Conservation (phyloP, 2,329 filamentous ascomycete species). For the Clonostachys sp. region DNA sequence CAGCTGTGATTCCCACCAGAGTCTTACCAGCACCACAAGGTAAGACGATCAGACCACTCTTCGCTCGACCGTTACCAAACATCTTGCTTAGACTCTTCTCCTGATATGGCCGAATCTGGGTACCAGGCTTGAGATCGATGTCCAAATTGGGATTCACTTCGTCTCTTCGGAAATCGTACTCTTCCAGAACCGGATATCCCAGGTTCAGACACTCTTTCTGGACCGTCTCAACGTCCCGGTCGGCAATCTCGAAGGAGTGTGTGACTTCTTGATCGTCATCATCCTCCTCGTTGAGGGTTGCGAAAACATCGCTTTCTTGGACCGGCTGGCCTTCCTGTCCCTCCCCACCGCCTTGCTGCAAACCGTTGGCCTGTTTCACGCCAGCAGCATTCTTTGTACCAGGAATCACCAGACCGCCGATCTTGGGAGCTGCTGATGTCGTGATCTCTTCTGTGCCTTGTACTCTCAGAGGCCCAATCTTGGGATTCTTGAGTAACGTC, state of each 20-base stretch:
- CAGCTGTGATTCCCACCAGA: slow-evolving; percentile 94
- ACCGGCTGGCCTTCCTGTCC: slow-evolving; percentile 42
- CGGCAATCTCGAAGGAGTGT: slow-evolving; percentile 87
- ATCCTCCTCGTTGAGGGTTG: slow-evolving; percentile 74
- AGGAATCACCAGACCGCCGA: slow-evolving; percentile 84
- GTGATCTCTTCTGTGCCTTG: slow-evolving; percentile 70
- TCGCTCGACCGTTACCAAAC: slow-evolving; percentile 97
- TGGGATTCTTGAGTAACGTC: slow-evolving; percentile 75
- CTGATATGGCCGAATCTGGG: slow-evolving; percentile 90
- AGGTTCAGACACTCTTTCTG: slow-evolving; percentile 87
- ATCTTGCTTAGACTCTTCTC: slow-evolving; percentile 98
- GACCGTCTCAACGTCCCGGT: slow-evolving; percentile 77
- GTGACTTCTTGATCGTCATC: slow-evolving; percentile 85
- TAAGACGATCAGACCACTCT: slow-evolving; percentile 95
- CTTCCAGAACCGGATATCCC: slow-evolving; percentile 83
- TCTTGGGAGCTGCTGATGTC: slow-evolving; percentile 77
- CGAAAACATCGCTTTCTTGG: slow-evolving; percentile 65
- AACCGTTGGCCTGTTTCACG: slow-evolving; percentile 63
- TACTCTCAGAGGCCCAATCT: slow-evolving; percentile 75
- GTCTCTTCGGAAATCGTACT: slow-evolving; percentile 96
- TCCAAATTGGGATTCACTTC: slow-evolving; percentile 84
- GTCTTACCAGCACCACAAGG: slow-evolving; percentile 97
- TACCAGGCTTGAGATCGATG: slow-evolving; percentile 85
- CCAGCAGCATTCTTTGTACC: slow-evolving; percentile 92
- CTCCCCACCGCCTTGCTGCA: slow-evolving; percentile 19